Conservation (phyloP, 2,329 filamentous ascomycete genomes). For the Trichoderma sp. region DNA sequence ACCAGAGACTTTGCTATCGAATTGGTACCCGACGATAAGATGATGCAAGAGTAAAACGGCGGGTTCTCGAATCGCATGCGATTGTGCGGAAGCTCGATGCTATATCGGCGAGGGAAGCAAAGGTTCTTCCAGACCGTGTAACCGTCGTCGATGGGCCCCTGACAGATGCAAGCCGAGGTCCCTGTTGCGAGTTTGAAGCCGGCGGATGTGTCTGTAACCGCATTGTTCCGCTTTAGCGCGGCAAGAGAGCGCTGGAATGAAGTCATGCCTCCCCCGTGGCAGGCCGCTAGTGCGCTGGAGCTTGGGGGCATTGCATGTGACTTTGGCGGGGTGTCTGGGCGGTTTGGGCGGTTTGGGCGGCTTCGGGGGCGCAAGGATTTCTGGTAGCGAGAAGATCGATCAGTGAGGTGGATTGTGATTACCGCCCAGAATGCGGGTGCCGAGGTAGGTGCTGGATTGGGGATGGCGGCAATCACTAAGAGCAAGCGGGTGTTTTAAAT, state of each 20-base stretch:
- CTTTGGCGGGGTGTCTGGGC: slow-evolving; percentile 22
- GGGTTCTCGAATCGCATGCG: not conserved
- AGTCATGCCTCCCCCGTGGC: slow-evolving; percentile 23
- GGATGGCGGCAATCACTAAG: not conserved
- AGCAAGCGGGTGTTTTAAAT: not conserved
- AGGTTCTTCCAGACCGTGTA: not conserved
- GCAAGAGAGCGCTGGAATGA: slow-evolving; percentile 23
- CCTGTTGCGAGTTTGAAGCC: slow-evolving; percentile 2
- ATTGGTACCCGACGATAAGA: not conserved
- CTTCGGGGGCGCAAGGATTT: not conserved
- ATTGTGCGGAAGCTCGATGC: slow-evolving; percentile 1
- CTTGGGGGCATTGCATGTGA: slow-evolving; percentile 27
- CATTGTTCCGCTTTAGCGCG: slow-evolving; percentile 16
- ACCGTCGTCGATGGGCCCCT: slow-evolving; percentile 11
- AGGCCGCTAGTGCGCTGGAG: slow-evolving; percentile 7
- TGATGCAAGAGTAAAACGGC: not conserved
- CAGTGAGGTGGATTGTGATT: not conserved
- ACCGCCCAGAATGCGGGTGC: not conserved
- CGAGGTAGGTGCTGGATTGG: not conserved
- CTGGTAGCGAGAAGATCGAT: not conserved
- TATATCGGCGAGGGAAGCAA: not conserved
- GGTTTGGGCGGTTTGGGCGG: not conserved
- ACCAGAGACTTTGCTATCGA: not conserved
- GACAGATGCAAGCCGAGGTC: slow-evolving; percentile 19
- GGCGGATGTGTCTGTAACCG: not conserved